phyloP scores from a whole-genome alignment of 148 eudicot genomes.

The Mesembryanthemum crystallinum region DNA sequence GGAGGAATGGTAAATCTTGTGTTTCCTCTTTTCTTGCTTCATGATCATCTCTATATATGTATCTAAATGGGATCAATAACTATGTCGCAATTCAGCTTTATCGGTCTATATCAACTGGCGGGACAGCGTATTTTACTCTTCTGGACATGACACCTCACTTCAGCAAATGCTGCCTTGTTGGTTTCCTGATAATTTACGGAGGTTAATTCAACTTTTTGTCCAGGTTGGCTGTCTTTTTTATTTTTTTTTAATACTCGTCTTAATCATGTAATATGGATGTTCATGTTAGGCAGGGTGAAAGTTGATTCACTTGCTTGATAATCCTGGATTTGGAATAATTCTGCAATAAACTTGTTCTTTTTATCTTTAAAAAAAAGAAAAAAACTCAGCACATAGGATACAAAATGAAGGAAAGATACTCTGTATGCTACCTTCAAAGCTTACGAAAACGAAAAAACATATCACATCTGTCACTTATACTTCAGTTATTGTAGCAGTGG shows the following conservation, averaged over 20 bases:
- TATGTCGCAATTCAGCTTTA: conserved; percentile 55
- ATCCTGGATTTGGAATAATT: not conserved
- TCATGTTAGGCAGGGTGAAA: not conserved
- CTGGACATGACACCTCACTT: conserved; percentile 86
- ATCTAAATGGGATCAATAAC: conserved; percentile 21
- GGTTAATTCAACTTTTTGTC: conserved; percentile 87
- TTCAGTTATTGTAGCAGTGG: not conserved
- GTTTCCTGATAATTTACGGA: conserved; percentile 79
- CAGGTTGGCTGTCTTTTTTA: conserved; percentile 63
- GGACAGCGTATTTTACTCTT: conserved; percentile 72
- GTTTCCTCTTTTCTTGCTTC: conserved; percentile 21
- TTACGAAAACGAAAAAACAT: not conserved
- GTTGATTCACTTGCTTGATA: conserved; percentile 9
- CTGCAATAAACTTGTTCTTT: not conserved
- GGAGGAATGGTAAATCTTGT: conserved; percentile 49
- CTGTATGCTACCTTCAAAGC: not conserved
- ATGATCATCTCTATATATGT: conserved; percentile 10
- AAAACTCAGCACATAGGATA: not conserved
- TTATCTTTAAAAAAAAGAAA: not conserved
- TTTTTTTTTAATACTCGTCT: conserved; percentile 10
- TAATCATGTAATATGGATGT: not conserved
- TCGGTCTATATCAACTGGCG: conserved; percentile 87
- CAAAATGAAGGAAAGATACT: not conserved
- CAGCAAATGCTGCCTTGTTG: conserved; percentile 93
- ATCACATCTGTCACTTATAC: not conserved